Evolutionary conservation across 2,329 filamentous ascomycete species (phyloP), one percentile per base, ranked within the genome.

Genomic region (Pseudocercospora musae): DNA sequence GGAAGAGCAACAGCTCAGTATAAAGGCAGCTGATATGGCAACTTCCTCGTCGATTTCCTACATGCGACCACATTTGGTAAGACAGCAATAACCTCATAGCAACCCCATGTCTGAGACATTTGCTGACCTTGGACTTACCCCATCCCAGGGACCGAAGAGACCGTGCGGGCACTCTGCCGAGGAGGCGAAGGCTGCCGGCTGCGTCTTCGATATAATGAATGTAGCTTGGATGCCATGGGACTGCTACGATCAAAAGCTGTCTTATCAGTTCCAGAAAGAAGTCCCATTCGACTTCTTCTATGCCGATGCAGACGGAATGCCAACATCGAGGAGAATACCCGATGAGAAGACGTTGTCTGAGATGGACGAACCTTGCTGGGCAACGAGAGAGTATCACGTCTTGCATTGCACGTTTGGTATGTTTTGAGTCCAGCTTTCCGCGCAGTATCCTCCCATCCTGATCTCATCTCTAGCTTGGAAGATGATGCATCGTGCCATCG

Each of bases 241-340:
- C 5, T 52, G 48, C 25, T 52, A 52, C 48, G 48, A 52, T 13
- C 48, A 52, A 25, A 23, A 52, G 48, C 25, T 52, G 15, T 52
- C 48, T 18, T 52, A 52, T 23, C 48, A 52, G 21, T 52, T 52
- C 11, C 48, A 52, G 48, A 52, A n/a, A 52, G 48, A 52, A 23
- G 48, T 52, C 6, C 48, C 48, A 52, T 52, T 52, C 48, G 48
- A 52, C 48, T 52, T 52, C 48, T 52, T 52, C 21, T 52, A 52
- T 7, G 48, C 48, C 6, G 48, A 52, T 52, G 48, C 20, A 11
- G 21, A 52, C 1, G 48, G 48, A 15, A 29, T 5, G 48, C 48
- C 48, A 25, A 52, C 48, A 21, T 15, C 48, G 48, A 6, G 23
- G 21, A 23, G 48, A 8, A 29, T 52, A 20, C 21, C 48, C 5